Conservation (phyloP, 2,329 filamentous ascomycete species). For the Geosmithia putterillii region DNA sequence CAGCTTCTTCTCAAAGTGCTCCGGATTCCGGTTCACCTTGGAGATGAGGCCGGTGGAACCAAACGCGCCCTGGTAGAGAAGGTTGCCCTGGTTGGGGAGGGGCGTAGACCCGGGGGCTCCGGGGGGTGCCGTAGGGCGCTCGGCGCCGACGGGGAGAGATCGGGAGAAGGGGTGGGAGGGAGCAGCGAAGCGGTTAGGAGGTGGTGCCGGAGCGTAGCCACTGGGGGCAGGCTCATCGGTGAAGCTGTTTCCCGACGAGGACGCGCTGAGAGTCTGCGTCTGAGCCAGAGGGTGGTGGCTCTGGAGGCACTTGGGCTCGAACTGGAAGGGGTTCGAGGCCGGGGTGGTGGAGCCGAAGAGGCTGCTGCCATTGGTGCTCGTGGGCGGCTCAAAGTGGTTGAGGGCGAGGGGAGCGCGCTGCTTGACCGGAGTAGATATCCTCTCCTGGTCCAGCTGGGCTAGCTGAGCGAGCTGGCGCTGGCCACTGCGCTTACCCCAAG, state of each 20-base stretch:
- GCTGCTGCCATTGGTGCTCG: conserved; percentile 42
- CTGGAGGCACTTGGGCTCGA: conserved; percentile 4
- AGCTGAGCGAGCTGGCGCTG: conserved; percentile 41
- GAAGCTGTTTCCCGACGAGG: conserved; percentile 70
- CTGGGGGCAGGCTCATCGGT: conserved; percentile 51
- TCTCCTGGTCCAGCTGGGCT: conserved; percentile 36
- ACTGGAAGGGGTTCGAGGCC: conserved; percentile 28
- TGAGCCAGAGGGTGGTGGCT: conserved; percentile 63
- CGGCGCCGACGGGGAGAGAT: conserved; percentile 24
- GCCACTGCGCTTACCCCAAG: conserved; percentile 46
- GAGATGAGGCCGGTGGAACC: conserved; percentile 91
- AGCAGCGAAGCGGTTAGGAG: conserved; percentile 7
- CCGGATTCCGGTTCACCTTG: conserved; percentile 78
- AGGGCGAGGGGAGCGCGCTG: conserved; percentile 64
- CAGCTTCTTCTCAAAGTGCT: conserved; percentile 52
- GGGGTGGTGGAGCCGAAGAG: conserved; percentile 46
- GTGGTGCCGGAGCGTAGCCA: conserved; percentile 13
- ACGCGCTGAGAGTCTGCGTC: conserved; percentile 73
- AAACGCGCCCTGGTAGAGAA: conserved; percentile 71
- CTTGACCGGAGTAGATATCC: conserved; percentile 45
- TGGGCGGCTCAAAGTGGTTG: conserved; percentile 62
- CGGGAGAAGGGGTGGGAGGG: conserved; percentile 20
- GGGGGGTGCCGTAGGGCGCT: conserved; percentile 15
- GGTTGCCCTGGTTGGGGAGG: conserved; percentile 36
- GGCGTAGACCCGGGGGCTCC: neutral